These are phyloP conservation scores for Stephanodiscus triporus DNA, from an alignment of 108 stramenopile genomes.

Conservation along the genomic window DNA sequence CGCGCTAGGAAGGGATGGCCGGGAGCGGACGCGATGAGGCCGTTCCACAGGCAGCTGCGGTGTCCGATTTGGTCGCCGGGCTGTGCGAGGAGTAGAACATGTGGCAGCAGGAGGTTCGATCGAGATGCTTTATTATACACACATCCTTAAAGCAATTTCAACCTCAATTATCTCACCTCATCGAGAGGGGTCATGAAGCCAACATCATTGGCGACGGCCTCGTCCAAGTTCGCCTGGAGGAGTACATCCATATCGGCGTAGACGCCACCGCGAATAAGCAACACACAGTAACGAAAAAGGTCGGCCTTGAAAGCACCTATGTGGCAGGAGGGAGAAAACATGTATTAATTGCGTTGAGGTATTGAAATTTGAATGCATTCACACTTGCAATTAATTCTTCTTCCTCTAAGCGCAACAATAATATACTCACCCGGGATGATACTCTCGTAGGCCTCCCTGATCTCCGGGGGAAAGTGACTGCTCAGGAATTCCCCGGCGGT, in stretches of 20 bases:
- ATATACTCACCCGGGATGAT: constrained; percentile 13
- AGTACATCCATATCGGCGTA: constrained; percentile 89
- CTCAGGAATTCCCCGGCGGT: constrained; percentile 5
- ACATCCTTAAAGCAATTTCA: not conserved
- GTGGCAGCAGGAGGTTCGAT: not conserved
- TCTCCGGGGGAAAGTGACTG: constrained; percentile 28
- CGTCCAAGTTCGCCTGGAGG: constrained; percentile 79
- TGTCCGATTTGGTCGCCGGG: constrained; percentile 61
- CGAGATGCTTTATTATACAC: not conserved
- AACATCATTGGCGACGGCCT: constrained; percentile 67
- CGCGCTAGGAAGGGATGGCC: constrained; percentile 84
- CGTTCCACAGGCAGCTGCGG: constrained; percentile 88
- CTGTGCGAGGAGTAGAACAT: constrained; percentile 12
- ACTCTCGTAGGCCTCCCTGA: constrained; percentile 26
- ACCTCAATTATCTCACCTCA: constrained; percentile 22
- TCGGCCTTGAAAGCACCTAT: constrained; percentile 75
- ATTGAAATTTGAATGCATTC: not conserved
- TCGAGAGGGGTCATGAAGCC: constrained; percentile 86
- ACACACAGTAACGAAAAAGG: constrained; percentile 84
- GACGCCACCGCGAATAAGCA: constrained; percentile 83
- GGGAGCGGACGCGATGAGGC: constrained; percentile 84
- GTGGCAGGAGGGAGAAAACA: not conserved
- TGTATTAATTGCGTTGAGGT: not conserved
- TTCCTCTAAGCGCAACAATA: not conserved
- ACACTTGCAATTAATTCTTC: not conserved